These are phyloP conservation scores for Fonsecaea pugnacius DNA, from an alignment of 2,329 filamentous ascomycete species.

Conservation along the genomic window DNA sequence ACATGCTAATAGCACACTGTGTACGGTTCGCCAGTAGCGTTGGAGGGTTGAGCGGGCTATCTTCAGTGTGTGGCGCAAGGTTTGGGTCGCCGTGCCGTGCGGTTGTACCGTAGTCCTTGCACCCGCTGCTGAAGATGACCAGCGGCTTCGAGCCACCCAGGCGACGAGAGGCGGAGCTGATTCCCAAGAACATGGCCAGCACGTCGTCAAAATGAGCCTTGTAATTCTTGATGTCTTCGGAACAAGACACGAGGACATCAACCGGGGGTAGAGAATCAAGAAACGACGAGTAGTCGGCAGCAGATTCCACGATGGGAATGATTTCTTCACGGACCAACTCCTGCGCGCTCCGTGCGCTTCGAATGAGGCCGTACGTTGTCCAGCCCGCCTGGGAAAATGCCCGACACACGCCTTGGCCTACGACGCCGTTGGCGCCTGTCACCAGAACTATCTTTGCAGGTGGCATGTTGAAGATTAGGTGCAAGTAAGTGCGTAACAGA, in stretches of 20 bases:
- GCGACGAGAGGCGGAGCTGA: constrained; percentile 39
- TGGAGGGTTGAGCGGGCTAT: constrained; percentile 45
- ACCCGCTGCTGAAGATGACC: constrained; percentile 55
- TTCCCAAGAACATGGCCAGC: constrained; percentile 42
- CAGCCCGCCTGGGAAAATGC: constrained; percentile 55
- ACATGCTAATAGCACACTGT: constrained; percentile 42
- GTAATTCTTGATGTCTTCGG: constrained; percentile 50
- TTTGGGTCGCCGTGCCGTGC: constrained; percentile 42
- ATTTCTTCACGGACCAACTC: constrained; percentile 27
- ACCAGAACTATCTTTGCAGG: constrained; percentile 47
- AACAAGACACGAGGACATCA: constrained; percentile 52
- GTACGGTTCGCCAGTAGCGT: constrained; percentile 42
- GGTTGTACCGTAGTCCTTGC: constrained; percentile 56
- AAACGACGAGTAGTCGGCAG: constrained; percentile 17
- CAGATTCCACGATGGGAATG: constrained; percentile 27
- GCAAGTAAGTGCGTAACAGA: not conserved
- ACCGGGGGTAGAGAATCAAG: constrained; percentile 35
- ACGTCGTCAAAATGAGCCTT: constrained; percentile 47
- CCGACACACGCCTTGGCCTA: constrained; percentile 52
- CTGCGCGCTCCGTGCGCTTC: constrained; percentile 31
- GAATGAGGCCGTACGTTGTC: constrained; percentile 52
- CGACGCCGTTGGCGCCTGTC: constrained; percentile 56
- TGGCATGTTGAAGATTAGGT: not conserved
- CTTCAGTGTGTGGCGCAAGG: constrained; percentile 51
- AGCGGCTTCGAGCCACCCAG: constrained; percentile 45